Evolutionary conservation across 805 yeast genomes (phyloP).

Genomic region (Candida anglica): DNA sequence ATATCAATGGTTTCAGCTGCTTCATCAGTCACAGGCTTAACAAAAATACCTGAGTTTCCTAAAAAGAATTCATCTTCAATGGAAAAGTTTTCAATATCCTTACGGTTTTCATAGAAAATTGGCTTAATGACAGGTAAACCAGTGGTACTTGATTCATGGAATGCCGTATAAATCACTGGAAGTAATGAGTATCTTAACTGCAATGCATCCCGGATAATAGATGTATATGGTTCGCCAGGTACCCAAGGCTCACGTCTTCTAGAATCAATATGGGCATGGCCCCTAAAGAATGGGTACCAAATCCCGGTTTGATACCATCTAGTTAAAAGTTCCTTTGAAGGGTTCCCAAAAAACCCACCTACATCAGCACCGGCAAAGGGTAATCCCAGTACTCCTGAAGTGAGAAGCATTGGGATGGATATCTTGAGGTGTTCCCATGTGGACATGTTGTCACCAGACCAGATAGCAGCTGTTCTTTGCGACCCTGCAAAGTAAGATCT

Average conservation of each 20-base stretch:
- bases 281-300: constrained; percentile 96
- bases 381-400: constrained; percentile 77
- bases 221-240: constrained; percentile 68
- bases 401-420: constrained; percentile 84
- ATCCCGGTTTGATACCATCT: constrained; percentile 97
- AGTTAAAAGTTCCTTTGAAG: constrained; percentile 70
- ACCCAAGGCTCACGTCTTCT: constrained; percentile 92
- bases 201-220: constrained; percentile 65
- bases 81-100: constrained; percentile 42
- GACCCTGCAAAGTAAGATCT: constrained; percentile 89
- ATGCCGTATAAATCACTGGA: constrained; percentile 78
- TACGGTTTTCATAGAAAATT: constrained; percentile 53
- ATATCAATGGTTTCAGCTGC: constrained; percentile 38
- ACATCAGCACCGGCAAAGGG: constrained; percentile 96
- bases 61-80: constrained; percentile 83
- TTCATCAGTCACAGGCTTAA: constrained; percentile 73
- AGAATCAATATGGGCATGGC: constrained; percentile 94
- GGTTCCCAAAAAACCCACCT: constrained; percentile 95
- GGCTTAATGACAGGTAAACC: constrained; percentile 77
- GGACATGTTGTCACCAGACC: constrained; percentile 98
- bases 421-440: constrained; percentile 81
- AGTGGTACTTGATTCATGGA: constrained; percentile 53
- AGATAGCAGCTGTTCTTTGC: constrained; percentile 86
- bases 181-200: constrained; percentile 69
- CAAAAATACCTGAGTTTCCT: constrained; percentile 66